phyloP scores from a whole-genome alignment of 495 filamentous ascomycete species.

The Aspergillus kassunensis region DNA sequence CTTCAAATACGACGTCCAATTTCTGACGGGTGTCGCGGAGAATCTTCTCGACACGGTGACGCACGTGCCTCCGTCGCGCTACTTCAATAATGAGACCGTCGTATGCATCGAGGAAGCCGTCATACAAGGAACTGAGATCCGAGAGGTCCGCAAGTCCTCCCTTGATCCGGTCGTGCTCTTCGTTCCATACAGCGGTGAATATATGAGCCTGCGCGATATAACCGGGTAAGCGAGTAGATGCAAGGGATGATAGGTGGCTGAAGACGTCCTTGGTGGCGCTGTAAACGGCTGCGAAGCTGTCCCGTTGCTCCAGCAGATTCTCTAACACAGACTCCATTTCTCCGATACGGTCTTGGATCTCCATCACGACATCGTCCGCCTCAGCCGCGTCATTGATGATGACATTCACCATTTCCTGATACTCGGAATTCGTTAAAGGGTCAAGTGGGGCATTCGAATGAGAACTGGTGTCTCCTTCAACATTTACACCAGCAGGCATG shows the following conservation, averaged over 20 bases:
- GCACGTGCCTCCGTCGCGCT: slow-evolving; percentile 62
- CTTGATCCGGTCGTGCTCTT: slow-evolving; percentile 64
- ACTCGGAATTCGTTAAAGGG: slow-evolving; percentile 69
- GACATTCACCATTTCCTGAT: slow-evolving; percentile 76
- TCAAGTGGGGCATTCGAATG: slow-evolving; percentile 53
- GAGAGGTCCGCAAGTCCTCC: slow-evolving; percentile 69
- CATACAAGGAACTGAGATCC: slow-evolving; percentile 69
- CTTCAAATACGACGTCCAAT: slow-evolving; percentile 69
- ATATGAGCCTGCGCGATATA: slow-evolving; percentile 68
- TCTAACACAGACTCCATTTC: slow-evolving; percentile 68
- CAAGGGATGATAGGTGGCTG: slow-evolving; percentile 62
- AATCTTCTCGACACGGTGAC: slow-evolving; percentile 68
- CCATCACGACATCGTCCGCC: slow-evolving; percentile 84
- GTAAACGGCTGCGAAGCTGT: slow-evolving; percentile 46
- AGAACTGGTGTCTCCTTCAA: slow-evolving; percentile 55
- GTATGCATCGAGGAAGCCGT: slow-evolving; percentile 79
- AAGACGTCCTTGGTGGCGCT: slow-evolving; percentile 55
- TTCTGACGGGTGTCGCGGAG: slow-evolving; percentile 70
- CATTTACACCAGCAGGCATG: slow-evolving; percentile 56
- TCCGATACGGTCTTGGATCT: slow-evolving; percentile 70
- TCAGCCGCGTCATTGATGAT: slow-evolving; percentile 78
- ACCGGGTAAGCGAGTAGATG: slow-evolving; percentile 52
- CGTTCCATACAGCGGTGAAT: slow-evolving; percentile 71
- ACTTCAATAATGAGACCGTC: slow-evolving; percentile 80
- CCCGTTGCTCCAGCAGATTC: slow-evolving; percentile 51